Base-by-base conservation (phyloP, 2,329 filamentous ascomycete genomes). In the Orbilia oligospora region DNA sequence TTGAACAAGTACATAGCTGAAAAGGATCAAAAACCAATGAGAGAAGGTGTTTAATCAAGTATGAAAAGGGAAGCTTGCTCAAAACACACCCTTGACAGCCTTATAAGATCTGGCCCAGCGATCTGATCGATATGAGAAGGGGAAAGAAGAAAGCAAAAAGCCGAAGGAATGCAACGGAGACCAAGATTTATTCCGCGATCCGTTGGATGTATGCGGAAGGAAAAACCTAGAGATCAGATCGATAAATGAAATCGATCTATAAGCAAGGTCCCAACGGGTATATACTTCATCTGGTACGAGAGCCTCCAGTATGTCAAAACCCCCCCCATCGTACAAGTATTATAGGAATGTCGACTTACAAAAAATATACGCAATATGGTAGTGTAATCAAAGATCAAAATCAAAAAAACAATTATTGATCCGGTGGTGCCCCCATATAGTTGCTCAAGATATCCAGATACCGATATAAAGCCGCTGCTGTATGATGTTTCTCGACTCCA, bases 31-130 rank as follows among this genome's bases (percentile, higher is more conserved):
- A 30, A 58, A 22, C 27, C 2, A 46, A 18, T 5, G n/a, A 38
- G 10, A 24, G 4, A 49, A 58, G 27, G 18, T 51, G 24, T 49
- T 22, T 20, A 66, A 18, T 4, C 36, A 20, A n/a, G 12, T 6
- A 38, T 22, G 14, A 38, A 63, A 20, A 36, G 55, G 27, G n/a
- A 20, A 22, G 16, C 20, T 8, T 36, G 51, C 36, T 22, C 1
- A 14, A 33, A 56, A 30, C 3, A 44, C 58, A 66, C 58, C 53
- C 67, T 41, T 46, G 49, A 49, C 73, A 71, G 67, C 66, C 73
- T 71, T 63, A 77, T 71, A 76, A 65, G 55, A 70, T 55, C 56
- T 24, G 53, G 16, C 18, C 49, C 38, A 51, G 24, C 10, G 44
- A 63, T 48, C 41, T 27, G n/a, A 75, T 33, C 24, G 14, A 18